These are phyloP conservation scores for Stachybotrys echinatus DNA, from an alignment of 2,329 filamentous ascomycete genomes.

Conservation along the genomic window DNA sequence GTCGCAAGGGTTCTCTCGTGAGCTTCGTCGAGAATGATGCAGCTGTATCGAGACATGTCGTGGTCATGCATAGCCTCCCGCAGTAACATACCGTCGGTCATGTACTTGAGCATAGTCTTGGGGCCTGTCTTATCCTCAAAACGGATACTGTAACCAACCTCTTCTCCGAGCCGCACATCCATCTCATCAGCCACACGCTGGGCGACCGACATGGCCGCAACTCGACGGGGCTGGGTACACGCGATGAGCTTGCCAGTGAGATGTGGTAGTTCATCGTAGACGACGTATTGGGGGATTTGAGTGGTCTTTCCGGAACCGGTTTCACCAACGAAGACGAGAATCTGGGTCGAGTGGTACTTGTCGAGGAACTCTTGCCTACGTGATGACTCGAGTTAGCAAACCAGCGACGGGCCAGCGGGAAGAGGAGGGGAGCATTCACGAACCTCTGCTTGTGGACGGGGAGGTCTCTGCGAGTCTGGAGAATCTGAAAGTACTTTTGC, in stretches of 20 bases:
- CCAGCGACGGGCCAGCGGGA: neutral
- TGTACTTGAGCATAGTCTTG: slow-evolving; percentile 95
- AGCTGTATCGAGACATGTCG: slow-evolving; percentile 86
- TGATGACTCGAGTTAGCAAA: slow-evolving; percentile 1
- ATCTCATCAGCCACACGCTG: slow-evolving; percentile 97
- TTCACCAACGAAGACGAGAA: slow-evolving; percentile 97
- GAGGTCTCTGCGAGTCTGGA: slow-evolving; percentile 76
- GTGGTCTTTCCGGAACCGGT: slow-evolving; percentile 99
- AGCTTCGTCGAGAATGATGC: slow-evolving; percentile 96
- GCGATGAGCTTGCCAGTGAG: slow-evolving; percentile 82
- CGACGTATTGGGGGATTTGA: slow-evolving; percentile 96
- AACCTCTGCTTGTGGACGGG: slow-evolving; percentile 89
- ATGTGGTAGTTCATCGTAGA: slow-evolving; percentile 94
- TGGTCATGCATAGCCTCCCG: slow-evolving; percentile 96
- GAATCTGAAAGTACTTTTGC: slow-evolving; percentile 81
- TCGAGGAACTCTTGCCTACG: slow-evolving; percentile 84
- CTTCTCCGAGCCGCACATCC: slow-evolving; percentile 86
- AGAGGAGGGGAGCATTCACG: slow-evolving; percentile 15
- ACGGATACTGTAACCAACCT: slow-evolving; percentile 97
- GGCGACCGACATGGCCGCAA: slow-evolving; percentile 97
- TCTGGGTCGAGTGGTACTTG: slow-evolving; percentile 89
- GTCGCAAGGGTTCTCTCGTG: slow-evolving; percentile 97
- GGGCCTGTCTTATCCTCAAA: slow-evolving; percentile 92
- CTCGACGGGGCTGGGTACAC: slow-evolving; percentile 95
- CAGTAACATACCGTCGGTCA: slow-evolving; percentile 99